phyloP scores from a whole-genome alignment of 139 green algal species.

The Chlorella sp. region DNA sequence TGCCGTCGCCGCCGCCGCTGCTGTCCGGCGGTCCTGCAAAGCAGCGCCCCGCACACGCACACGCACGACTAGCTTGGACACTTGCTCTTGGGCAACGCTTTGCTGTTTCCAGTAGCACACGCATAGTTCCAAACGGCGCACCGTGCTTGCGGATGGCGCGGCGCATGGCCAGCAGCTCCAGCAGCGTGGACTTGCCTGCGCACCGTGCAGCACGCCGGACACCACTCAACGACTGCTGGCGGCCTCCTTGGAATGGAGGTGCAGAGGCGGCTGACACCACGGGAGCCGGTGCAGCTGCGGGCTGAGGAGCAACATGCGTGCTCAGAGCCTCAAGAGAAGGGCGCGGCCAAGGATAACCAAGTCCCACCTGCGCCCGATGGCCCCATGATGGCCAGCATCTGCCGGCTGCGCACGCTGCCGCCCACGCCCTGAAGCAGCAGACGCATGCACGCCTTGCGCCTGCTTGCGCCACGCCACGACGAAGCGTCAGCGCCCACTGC shows the following conservation, averaged over 20 bases:
- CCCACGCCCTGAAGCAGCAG: constrained; percentile 23
- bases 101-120: neutral
- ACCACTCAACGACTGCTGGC: neutral
- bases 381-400: constrained; percentile 36
- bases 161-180: constrained; percentile 48
- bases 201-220: too few species aligned
- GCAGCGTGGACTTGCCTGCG: constrained; percentile 47
- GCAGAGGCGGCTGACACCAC: neutral
- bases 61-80: neutral
- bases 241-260: neutral
- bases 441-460: constrained; percentile 4
- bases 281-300: neutral
- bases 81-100: neutral
- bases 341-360: neutral
- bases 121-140: neutral
- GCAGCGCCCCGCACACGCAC: neutral
- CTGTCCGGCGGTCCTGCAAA: neutral
- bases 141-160: neutral
- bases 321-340: neutral
- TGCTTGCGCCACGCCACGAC: too few species aligned
- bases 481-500: too few species aligned
- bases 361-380: constrained; percentile 25
- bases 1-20: neutral
- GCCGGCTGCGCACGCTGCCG: constrained; percentile 4
- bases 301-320: neutral